A percentile compares a stretch with the other conserved stretches of the same genome.
These are phyloP conservation scores for Didymellaceae sp. DNA, from an alignment of 2,329 filamentous ascomycete genomes.

Conservation along the genomic window DNA sequence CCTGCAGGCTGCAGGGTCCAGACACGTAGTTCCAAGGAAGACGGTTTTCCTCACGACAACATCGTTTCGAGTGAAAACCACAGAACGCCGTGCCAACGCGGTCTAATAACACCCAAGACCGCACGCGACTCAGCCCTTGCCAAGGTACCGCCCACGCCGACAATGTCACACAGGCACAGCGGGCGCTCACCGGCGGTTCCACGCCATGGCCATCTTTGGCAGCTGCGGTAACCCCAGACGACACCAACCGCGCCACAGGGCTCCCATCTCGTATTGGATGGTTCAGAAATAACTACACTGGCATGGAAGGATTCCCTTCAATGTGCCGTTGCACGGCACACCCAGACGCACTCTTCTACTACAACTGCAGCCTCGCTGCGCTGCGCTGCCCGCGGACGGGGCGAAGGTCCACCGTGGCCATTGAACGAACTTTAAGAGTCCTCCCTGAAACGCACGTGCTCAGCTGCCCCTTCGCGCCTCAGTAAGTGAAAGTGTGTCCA, in stretches of 20 bases:
- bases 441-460: constrained; percentile 16
- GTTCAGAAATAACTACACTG: neutral
- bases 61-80: neutral
- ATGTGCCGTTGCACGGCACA: neutral
- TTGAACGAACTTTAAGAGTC: constrained; percentile 1
- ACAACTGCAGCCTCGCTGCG: neutral
- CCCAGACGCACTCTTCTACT: neutral
- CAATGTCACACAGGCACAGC: neutral
- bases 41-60: no score
- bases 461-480: neutral
- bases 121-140: constrained; percentile 4
- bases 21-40: no score
- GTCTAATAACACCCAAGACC: neutral
- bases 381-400: neutral
- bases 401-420: neutral
- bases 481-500: neutral
- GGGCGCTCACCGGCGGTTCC: neutral
- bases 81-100: neutral
- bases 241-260: neutral
- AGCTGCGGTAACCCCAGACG: neutral
- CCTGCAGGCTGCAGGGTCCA: no score
- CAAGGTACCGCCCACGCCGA: neutral
- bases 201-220: neutral
- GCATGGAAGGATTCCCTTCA: no score
- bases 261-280: neutral